These are phyloP conservation scores for Monilinia vaccinii-corymbosi DNA, from an alignment of 2,329 filamentous ascomycete genomes.

Conservation along the genomic window DNA sequence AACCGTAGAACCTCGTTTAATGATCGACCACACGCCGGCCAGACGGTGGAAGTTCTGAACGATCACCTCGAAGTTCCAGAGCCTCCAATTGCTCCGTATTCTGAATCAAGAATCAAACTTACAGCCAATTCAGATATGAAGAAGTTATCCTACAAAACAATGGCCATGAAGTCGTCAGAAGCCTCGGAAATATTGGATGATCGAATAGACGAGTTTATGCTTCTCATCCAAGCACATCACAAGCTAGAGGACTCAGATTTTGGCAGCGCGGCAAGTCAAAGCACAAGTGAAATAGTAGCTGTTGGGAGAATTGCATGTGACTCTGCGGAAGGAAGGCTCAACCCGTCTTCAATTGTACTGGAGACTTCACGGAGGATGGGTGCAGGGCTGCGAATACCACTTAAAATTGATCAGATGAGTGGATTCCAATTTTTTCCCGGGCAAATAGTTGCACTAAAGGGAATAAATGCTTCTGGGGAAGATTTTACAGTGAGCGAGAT, in stretches of 20 bases:
- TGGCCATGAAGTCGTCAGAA: slow-evolving; percentile 91
- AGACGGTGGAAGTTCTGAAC: slow-evolving; percentile 78
- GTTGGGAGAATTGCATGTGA: slow-evolving; percentile 90
- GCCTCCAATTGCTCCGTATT: slow-evolving; percentile 60
- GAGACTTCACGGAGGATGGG: slow-evolving; percentile 82
- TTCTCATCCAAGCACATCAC: slow-evolving; percentile 65
- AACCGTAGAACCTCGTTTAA: slow-evolving; percentile 56
- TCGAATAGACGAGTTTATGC: slow-evolving; percentile 80
- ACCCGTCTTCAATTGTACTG: slow-evolving; percentile 73
- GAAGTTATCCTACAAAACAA: slow-evolving; percentile 83
- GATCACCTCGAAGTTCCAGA: slow-evolving; percentile 58
- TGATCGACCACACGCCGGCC: slow-evolving; percentile 69
- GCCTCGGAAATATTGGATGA: slow-evolving; percentile 91
- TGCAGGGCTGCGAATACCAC: slow-evolving; percentile 68
- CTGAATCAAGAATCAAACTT: slow-evolving; percentile 72
- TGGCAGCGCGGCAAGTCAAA: slow-evolving; percentile 77
- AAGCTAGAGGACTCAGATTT: slow-evolving; percentile 71
- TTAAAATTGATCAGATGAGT: slow-evolving; percentile 62
- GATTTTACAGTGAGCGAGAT: slow-evolving; percentile 75
- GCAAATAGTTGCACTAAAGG: slow-evolving; percentile 80
- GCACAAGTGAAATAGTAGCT: slow-evolving; percentile 77
- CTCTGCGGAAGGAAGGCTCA: slow-evolving; percentile 75
- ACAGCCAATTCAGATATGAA: slow-evolving; percentile 81
- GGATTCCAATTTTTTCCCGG: slow-evolving; percentile 85
- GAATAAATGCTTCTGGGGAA: slow-evolving; percentile 77